A percentile compares a stretch with the other conserved stretches of the same genome.
Evolutionary conservation across 1,139 yeast genomes (phyloP).

Genomic region (Diutina rugosa): DNA sequence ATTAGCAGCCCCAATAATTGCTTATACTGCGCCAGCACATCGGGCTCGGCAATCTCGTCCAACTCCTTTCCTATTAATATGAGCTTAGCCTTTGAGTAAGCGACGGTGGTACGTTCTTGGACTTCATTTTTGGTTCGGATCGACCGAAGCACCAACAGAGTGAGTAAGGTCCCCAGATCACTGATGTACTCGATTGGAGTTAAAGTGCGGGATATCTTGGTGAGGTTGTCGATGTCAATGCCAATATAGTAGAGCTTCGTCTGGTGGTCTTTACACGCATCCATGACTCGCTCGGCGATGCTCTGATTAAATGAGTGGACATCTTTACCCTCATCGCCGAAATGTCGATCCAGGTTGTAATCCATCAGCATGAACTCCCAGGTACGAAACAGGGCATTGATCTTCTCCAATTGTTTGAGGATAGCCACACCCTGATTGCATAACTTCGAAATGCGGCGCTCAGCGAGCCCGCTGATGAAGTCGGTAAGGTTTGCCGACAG

Average conservation of each 20-base stretch:
- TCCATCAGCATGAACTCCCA: constrained; percentile 51
- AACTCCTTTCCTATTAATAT: constrained; percentile 43
- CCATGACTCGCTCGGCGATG: constrained; percentile 35
- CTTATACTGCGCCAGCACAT: constrained; percentile 35
- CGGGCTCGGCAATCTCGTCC: constrained; percentile 23
- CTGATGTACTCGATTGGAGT: constrained; percentile 35
- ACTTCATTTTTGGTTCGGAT: constrained; percentile 36
- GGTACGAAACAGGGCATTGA: constrained; percentile 32
- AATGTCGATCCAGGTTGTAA: constrained; percentile 30
- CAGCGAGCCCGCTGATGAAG: constrained; percentile 13
- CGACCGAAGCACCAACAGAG: constrained; percentile 34
- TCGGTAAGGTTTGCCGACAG: neutral
- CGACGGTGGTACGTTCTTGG: constrained; percentile 36
- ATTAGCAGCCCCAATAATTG: constrained; percentile 37
- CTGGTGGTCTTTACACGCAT: constrained; percentile 36
- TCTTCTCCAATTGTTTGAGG: constrained; percentile 36
- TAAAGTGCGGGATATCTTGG: constrained; percentile 26
- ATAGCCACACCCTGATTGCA: constrained; percentile 37
- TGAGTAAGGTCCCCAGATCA: constrained; percentile 46
- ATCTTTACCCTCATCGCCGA: constrained; percentile 10
- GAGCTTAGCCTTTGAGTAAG: constrained; percentile 43
- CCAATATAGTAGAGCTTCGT: constrained; percentile 26
- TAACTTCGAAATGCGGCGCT: constrained; percentile 33
- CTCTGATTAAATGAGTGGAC: constrained; percentile 32
- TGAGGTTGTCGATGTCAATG: constrained; percentile 32